Conservation (phyloP, 202 grass and related monocot species). For the Cymbopogon flexuosus region DNA sequence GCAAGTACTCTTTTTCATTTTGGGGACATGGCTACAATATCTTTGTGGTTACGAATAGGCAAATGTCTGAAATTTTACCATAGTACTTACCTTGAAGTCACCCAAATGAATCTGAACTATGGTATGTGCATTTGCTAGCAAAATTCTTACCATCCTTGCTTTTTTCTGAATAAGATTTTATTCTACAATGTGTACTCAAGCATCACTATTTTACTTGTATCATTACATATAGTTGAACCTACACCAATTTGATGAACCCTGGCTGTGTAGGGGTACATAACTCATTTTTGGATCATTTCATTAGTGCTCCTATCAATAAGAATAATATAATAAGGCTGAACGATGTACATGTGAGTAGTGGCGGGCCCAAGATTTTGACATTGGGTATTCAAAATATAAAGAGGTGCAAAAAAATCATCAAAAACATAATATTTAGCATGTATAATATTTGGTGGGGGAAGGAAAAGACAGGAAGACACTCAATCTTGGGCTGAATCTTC, state of each 20-base stretch:
- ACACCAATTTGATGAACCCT: background rate
- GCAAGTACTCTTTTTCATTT: background rate
- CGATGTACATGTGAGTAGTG: background rate
- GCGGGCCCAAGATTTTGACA: too few relatives aligned
- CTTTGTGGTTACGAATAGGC: background rate
- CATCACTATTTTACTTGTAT: background rate
- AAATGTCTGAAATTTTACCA: background rate
- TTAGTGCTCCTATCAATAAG: background rate
- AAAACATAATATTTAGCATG: too few relatives aligned
- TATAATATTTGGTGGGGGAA: too few relatives aligned
- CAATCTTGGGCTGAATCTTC: too few relatives aligned
- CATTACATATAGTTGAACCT: background rate
- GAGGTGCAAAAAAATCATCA: too few relatives aligned
- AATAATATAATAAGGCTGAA: background rate
- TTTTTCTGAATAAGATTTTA: background rate
- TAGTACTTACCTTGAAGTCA: background rate
- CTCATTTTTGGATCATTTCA: background rate
- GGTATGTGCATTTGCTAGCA: background rate
- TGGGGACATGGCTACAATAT: background rate
- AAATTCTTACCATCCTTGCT: background rate
- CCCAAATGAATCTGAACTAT: background rate
- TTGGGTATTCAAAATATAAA: too few relatives aligned
- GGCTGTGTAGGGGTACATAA: background rate
- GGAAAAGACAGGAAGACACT: too few relatives aligned
- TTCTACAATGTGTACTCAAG: background rate